Evolutionary conservation across 768 basidiomycete species (phyloP), one percentile per base, ranked within the genome.

Genomic region (Lactifluus rugatus): DNA sequence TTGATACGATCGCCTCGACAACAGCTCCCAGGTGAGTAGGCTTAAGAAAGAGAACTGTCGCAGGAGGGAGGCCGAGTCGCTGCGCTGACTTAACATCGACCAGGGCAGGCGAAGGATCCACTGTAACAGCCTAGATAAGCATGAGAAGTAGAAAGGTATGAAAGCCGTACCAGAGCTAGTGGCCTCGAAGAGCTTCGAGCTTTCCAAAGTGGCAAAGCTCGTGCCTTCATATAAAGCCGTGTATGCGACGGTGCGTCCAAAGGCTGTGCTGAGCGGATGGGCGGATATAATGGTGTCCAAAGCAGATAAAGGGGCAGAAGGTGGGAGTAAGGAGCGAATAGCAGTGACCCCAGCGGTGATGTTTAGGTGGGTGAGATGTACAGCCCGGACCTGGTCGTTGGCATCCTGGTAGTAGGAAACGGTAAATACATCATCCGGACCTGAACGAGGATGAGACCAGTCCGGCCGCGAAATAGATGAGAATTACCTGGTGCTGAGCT

Each of bases 321-420:
- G 73, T 2, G 93, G 92, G 64, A 95, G 81, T 21, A 93, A 68
- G 5, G 83, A 80, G 36, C 87, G 83, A 23, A 82, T 74, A 3
- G 87, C 87, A 0, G 90, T 82, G n/a, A 93, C 85, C 34, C 90
- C 93, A 3, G 93, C 89, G 2, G 91, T 94, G 57, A 95, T 67
- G 62, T 92, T 93, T 69, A 87, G 79, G 68, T 93, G 89, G 0
- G 89, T 89, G 32, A 93, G 72, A 58, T 83, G 82, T 8, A 78
- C 79, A 23, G 79, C 85, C 56, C 78, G 79, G 8, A 85, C 67
- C 39, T 76, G 73, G 34, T 85, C 80, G 19, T 75, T 71, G 19
- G 76, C 65, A 1, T 76, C 74, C 63, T 76, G 72, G 63, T 78
- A 85, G 76, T 84, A 88, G 1, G 83, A 78, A 5, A 88, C 76